A percentile compares a stretch with the other conserved stretches of the same genome.
Evolutionary conservation across 768 basidiomycete genomes (phyloP).

Genomic region (Termitomyces sp.): DNA sequence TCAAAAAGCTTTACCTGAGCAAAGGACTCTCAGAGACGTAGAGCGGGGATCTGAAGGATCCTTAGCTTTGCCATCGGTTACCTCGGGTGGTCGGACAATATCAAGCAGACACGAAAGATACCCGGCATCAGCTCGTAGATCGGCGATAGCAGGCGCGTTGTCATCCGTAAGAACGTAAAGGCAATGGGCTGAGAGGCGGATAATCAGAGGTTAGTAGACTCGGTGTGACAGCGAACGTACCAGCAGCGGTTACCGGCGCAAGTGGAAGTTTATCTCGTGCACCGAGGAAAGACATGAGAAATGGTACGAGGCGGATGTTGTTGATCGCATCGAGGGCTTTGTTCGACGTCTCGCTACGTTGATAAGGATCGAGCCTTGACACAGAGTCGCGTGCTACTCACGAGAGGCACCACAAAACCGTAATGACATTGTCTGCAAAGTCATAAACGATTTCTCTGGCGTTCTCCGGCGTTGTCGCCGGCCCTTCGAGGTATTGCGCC

Average conservation of each 20-base stretch:
- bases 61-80: constrained; percentile 32
- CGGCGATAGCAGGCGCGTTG: constrained; percentile 69
- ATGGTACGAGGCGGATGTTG: constrained; percentile 68
- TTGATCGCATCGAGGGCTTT: constrained; percentile 89
- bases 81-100: constrained; percentile 39
- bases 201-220: neutral
- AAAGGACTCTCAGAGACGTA: constrained; percentile 57
- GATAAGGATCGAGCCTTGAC: constrained; percentile 15
- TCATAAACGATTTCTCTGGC: constrained; percentile 76
- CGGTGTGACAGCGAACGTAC: constrained; percentile 31
- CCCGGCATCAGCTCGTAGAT: constrained; percentile 52
- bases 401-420: constrained; percentile 92
- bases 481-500: constrained; percentile 55
- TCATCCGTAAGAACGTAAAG: constrained; percentile 92
- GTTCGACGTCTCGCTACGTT: constrained; percentile 80
- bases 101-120: constrained; percentile 64
- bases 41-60: constrained; percentile 42
- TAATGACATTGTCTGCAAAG: constrained; percentile 90
- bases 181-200: constrained; percentile 65
- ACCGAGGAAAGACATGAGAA: constrained; percentile 86
- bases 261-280: constrained; percentile 65
- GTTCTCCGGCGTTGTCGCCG: constrained; percentile 63
- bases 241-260: constrained; percentile 73
- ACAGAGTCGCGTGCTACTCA: constrained; percentile 38
- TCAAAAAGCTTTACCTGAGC: constrained; percentile 47